Conservation (phyloP, 1,284 basidiomycete genomes). For the Vanrija humicola region DNA sequence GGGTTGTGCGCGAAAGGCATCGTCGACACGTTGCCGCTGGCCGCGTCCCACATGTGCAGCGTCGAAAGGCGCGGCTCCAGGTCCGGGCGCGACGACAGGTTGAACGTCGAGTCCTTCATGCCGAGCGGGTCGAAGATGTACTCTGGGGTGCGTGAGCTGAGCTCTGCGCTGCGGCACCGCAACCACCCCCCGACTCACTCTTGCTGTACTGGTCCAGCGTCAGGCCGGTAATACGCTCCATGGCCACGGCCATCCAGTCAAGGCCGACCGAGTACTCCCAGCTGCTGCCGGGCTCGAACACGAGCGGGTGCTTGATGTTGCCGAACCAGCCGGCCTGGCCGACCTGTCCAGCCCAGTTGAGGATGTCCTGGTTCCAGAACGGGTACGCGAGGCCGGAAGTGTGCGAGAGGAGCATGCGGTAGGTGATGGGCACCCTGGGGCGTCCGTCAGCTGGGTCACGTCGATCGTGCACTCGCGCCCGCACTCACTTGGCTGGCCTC, state of each 20-base stretch:
- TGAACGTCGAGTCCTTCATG: conserved; percentile 16
- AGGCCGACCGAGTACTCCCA: conserved; percentile 1
- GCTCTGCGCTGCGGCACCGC: no score
- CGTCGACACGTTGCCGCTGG: background rate
- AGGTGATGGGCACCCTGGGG: conserved; percentile 1
- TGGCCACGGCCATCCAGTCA: conserved; percentile 2
- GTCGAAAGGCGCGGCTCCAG: conserved; percentile 11
- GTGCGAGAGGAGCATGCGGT: conserved; percentile 11
- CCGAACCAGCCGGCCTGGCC: background rate
- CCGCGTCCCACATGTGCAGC: conserved; percentile 17
- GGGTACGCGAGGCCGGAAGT: conserved; percentile 10
- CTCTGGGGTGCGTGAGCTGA: conserved; percentile 2
- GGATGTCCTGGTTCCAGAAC: conserved; percentile 17
- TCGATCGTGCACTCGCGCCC: background rate
- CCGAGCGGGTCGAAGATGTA: conserved; percentile 21
- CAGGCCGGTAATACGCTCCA: background rate
- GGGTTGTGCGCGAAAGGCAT: background rate
- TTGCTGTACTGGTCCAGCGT: background rate
- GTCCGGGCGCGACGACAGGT: conserved; percentile 11
- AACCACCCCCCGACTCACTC: background rate
- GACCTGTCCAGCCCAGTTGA: conserved; percentile 17
- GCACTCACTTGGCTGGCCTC: background rate
- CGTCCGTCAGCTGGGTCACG: background rate
- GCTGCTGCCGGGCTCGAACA: background rate
- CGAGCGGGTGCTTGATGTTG: conserved; percentile 1